These are phyloP conservation scores for Fusarium citri DNA, from an alignment of 2,329 filamentous ascomycete species.

Conservation along the genomic window DNA sequence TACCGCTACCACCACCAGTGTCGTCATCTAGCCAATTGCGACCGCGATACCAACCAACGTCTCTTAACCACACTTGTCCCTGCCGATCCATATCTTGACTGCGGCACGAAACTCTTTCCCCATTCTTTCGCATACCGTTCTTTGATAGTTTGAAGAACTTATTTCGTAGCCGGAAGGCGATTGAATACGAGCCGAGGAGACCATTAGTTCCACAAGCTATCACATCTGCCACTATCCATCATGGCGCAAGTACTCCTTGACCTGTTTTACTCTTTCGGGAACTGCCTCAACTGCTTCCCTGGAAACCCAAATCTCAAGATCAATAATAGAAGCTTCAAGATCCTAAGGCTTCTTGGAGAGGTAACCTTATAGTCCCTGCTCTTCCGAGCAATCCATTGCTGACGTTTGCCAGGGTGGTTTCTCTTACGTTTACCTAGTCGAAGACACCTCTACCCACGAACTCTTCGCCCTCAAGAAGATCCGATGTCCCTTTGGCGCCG, in stretches of 20 bases:
- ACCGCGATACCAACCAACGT: conserved; percentile 12
- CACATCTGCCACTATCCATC: conserved; percentile 23
- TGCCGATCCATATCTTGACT: conserved; percentile 26
- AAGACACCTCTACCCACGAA: conserved; percentile 85
- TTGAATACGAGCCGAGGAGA: background rate
- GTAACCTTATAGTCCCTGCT: conserved; percentile 58
- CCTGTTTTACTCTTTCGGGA: conserved; percentile 89
- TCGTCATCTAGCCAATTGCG: conserved; percentile 20
- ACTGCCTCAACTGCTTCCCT: conserved; percentile 96
- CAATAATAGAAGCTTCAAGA: conserved; percentile 95
- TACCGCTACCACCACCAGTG: background rate
- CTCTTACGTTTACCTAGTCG: conserved; percentile 98
- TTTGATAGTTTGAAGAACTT: background rate
- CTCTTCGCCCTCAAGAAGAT: conserved; percentile 99
- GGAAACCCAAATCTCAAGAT: conserved; percentile 94
- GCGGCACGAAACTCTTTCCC: background rate
- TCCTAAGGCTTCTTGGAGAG: conserved; percentile 91
- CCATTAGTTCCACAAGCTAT: background rate
- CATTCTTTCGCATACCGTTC: background rate
- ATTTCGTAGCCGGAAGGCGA: background rate
- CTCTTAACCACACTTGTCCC: conserved; percentile 19
- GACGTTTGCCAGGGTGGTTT: conserved; percentile 79
- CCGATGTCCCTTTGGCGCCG: conserved; percentile 95
- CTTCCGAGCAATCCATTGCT: background rate
- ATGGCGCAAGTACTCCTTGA: conserved; percentile 91